A percentile compares a stretch with the other conserved stretches of the same genome.
Evolutionary conservation across 2,329 filamentous ascomycete species (phyloP).

Genomic region (Colletotrichum sp.): DNA sequence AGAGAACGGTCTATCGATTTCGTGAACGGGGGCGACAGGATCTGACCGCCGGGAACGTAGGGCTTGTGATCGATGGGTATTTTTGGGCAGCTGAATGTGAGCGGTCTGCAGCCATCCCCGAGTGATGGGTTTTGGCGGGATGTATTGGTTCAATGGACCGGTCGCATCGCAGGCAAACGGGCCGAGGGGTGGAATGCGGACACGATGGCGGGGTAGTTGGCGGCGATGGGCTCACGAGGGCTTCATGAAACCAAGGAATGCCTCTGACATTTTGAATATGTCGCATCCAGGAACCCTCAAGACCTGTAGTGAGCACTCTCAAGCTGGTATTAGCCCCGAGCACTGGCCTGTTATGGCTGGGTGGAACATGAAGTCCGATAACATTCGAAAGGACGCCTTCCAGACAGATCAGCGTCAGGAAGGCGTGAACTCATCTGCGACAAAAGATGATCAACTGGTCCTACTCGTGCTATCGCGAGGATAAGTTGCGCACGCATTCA

Average conservation of each 20-base stretch:
- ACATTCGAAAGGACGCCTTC: neutral
- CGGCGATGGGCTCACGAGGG: neutral
- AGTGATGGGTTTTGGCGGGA: neutral
- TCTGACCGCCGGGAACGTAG: neutral
- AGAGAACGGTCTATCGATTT: neutral
- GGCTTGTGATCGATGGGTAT: neutral
- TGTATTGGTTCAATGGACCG: neutral
- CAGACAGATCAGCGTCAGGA: neutral
- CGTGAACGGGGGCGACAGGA: neutral
- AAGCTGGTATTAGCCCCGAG: accelerated
- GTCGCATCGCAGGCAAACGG: neutral
- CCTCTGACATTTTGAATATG: accelerated
- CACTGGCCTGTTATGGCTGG: accelerated
- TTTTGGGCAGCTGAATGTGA: neutral
- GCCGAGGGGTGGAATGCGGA: neutral
- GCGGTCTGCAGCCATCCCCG: neutral
- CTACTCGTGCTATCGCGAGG: neutral
- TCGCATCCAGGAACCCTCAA: accelerated
- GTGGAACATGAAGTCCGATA: accelerated
- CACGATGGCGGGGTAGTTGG: neutral
- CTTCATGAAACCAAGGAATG: accelerated
- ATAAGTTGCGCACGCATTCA: neutral
- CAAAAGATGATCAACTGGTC: neutral
- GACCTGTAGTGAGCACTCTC: neutral
- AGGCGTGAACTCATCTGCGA: neutral